Evolutionary conservation across 208 protist genomes (phyloP).

Genomic region (Crithidia bombi): DNA sequence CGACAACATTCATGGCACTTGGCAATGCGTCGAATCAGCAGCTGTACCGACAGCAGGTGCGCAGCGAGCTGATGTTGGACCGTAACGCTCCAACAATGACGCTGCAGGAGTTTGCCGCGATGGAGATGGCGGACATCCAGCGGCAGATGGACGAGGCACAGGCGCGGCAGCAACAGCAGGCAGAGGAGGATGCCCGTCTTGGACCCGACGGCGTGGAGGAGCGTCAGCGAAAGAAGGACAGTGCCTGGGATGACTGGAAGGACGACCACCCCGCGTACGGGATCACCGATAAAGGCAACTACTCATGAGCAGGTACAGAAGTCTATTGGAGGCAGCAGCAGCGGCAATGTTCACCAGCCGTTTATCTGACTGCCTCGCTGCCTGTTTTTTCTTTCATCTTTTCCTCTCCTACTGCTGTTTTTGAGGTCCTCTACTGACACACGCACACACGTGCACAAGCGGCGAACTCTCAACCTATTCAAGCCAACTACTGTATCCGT

Average conservation of each 20-base stretch:
- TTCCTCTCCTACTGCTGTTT: background rate
- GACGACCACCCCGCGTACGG: slow-evolving; percentile 85
- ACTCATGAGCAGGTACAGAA: slow-evolving; percentile 49
- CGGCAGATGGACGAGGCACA: slow-evolving; percentile 68
- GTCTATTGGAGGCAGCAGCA: background rate
- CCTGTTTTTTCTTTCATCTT: slow-evolving; percentile 13
- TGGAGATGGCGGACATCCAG: slow-evolving; percentile 84
- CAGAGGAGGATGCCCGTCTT: slow-evolving; percentile 80
- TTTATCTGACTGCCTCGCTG: background rate
- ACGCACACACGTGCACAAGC: no score
- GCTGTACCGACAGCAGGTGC: slow-evolving; percentile 71
- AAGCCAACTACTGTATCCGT: background rate
- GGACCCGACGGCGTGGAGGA: slow-evolving; percentile 88
- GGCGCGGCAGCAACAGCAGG: slow-evolving; percentile 42
- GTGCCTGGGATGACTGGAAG: slow-evolving; percentile 81
- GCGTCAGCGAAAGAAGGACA: slow-evolving; percentile 81
- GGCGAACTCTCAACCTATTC: background rate
- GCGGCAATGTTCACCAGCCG: background rate
- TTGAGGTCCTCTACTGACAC: background rate
- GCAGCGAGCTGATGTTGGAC: slow-evolving; percentile 78
- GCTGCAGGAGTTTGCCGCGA: slow-evolving; percentile 83
- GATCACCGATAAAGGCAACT: slow-evolving; percentile 83
- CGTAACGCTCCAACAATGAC: slow-evolving; percentile 87
- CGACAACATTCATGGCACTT: slow-evolving; percentile 7
- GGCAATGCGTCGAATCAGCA: slow-evolving; percentile 39